Evolutionary conservation across 2,329 filamentous ascomycete genomes (phyloP).

Genomic region (Ceratocystis albifundus): DNA sequence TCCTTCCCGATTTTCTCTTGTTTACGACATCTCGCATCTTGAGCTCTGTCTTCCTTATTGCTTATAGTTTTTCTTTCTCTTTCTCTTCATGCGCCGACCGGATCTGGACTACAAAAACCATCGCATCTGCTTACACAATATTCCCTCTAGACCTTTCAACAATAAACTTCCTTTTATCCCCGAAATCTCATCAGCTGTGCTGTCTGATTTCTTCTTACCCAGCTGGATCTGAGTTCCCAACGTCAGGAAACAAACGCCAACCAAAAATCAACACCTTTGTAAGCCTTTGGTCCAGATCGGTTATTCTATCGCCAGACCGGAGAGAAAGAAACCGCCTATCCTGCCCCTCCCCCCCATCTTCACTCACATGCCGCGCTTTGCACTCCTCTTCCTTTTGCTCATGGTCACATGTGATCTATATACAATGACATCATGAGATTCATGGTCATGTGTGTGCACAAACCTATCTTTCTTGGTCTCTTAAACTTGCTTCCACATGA

Average conservation of each 20-base stretch:
- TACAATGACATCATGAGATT: background rate
- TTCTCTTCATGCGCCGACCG: background rate
- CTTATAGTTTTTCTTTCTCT: background rate
- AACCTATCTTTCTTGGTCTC: background rate
- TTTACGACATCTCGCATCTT: background rate
- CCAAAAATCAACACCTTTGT: slow-evolving; percentile 1
- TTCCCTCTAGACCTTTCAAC: slow-evolving; percentile 11
- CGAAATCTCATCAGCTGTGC: slow-evolving; percentile 16
- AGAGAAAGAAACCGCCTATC: background rate
- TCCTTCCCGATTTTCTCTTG: background rate
- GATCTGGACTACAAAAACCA: slow-evolving; percentile 4
- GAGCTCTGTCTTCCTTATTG: background rate
- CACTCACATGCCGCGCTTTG: background rate
- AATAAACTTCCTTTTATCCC: background rate
- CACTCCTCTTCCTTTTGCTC: no score
- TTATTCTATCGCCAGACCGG: background rate
- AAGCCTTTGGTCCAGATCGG: slow-evolving; percentile 1
- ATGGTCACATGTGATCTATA: background rate
- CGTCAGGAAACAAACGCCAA: background rate
- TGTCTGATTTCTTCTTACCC: slow-evolving; percentile 16
- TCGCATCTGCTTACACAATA: slow-evolving; percentile 4
- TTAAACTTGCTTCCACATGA: background rate
- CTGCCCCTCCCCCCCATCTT: background rate
- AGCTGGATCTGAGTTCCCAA: slow-evolving; percentile 15
- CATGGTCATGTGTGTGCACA: background rate